Conservation (phyloP, 768 basidiomycete genomes). For the Psilocybe azurescens region DNA sequence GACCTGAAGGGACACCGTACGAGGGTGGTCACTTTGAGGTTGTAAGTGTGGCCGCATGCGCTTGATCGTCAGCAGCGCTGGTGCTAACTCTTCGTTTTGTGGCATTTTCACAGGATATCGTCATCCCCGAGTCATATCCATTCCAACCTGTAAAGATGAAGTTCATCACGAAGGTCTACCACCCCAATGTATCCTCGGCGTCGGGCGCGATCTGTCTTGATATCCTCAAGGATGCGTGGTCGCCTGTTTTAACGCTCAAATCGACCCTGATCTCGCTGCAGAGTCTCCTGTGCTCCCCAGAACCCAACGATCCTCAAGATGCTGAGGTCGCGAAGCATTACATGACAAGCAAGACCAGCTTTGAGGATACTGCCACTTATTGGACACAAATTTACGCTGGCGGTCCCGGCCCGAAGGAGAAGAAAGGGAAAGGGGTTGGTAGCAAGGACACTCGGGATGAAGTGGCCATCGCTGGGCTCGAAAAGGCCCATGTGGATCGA, state of each 20-base stretch:
- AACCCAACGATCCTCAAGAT: slow-evolving; percentile 96
- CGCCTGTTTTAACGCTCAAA: slow-evolving; percentile 93
- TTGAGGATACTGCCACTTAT: slow-evolving; percentile 91
- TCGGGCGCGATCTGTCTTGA: slow-evolving; percentile 96
- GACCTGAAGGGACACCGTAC: slow-evolving; percentile 93
- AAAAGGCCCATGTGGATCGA: slow-evolving; percentile 81
- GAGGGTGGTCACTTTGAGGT: slow-evolving; percentile 92
- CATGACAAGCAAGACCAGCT: slow-evolving; percentile 83
- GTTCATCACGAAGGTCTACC: slow-evolving; percentile 95
- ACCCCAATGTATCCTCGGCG: slow-evolving; percentile 94
- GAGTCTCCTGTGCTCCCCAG: slow-evolving; percentile 90
- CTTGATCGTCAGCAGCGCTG: not conserved
- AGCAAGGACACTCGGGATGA: slow-evolving; percentile 56
- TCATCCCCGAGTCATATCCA: slow-evolving; percentile 90
- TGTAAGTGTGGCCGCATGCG: slow-evolving; percentile 53
- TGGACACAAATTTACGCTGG: slow-evolving; percentile 95
- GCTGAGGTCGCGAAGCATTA: slow-evolving; percentile 98
- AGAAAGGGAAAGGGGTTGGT: slow-evolving; percentile 40
- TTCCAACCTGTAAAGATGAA: slow-evolving; percentile 98
- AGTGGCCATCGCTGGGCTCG: slow-evolving; percentile 82
- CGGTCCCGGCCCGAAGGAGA: slow-evolving; percentile 58
- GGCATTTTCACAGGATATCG: slow-evolving; percentile 70
- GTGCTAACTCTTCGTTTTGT: not conserved
- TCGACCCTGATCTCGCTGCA: slow-evolving; percentile 96
- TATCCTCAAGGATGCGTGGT: slow-evolving; percentile 90